phyloP scores from a whole-genome alignment of 1,284 basidiomycete genomes.

The Ustilago hordei region DNA sequence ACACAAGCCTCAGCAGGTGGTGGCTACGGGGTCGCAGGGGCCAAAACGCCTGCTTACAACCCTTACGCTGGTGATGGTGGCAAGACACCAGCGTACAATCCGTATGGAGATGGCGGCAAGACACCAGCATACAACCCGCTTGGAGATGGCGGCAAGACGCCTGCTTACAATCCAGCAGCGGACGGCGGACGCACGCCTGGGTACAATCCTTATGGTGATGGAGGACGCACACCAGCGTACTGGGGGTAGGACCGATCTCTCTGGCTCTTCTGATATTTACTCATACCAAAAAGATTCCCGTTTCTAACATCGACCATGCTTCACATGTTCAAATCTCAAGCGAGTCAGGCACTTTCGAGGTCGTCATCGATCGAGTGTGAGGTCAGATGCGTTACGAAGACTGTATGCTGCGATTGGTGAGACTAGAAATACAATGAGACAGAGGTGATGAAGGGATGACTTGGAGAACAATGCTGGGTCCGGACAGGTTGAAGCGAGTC shows the following conservation, averaged over 20 bases:
- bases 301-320: background rate
- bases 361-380: background rate
- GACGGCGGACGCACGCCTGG: conserved; percentile 54
- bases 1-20: conserved; percentile 21
- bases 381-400: background rate
- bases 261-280: background rate
- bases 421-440: background rate
- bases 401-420: background rate
- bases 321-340: background rate
- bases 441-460: background rate
- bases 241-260: background rate
- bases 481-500: background rate
- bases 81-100: conserved; percentile 61
- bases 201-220: conserved; percentile 50
- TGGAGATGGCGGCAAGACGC: conserved; percentile 63
- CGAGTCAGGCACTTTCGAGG: conserved; percentile 1
- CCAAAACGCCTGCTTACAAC: conserved; percentile 35
- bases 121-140: conserved; percentile 52
- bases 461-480: background rate
- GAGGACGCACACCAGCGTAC: conserved; percentile 47
- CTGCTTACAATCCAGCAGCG: conserved; percentile 56
- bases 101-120: conserved; percentile 47
- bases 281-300: conserved; percentile 14
- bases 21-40: conserved; percentile 30
- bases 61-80: conserved; percentile 55